phyloP scores from a whole-genome alignment of 2,329 filamentous ascomycete genomes.

The Colletotrichum gigasporum region DNA sequence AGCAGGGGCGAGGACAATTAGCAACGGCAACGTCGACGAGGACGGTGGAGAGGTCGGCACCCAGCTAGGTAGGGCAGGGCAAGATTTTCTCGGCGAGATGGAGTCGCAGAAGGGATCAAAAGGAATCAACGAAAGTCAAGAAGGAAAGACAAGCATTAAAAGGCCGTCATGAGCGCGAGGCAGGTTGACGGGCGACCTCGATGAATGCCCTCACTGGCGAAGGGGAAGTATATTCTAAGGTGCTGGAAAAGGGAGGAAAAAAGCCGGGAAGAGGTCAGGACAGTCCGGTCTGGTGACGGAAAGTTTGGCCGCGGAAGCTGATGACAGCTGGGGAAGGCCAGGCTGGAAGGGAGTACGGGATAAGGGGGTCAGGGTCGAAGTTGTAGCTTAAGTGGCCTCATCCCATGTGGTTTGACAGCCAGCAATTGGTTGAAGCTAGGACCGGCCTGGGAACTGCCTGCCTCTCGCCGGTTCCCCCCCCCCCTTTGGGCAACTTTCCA shows the following conservation, averaged over 20 bases:
- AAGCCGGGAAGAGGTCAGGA: constrained; percentile 9
- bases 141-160: constrained; percentile 53
- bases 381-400: constrained; percentile 52
- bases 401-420: constrained; percentile 34
- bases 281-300: constrained; percentile 21
- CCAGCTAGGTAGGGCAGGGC: not conserved
- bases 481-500: constrained; percentile 7
- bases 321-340: constrained; percentile 31
- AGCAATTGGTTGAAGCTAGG: constrained; percentile 28
- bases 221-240: constrained; percentile 19
- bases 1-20: not conserved
- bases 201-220: constrained; percentile 35
- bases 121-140: constrained; percentile 50
- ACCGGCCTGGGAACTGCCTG: constrained; percentile 5
- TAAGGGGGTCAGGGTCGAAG: constrained; percentile 35
- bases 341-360: constrained; percentile 31
- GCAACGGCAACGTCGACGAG: constrained; percentile 4
- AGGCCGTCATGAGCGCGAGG: constrained; percentile 39
- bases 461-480: constrained; percentile 5
- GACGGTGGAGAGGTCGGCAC: not conserved
- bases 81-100: not conserved
- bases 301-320: constrained; percentile 31
- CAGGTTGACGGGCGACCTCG: constrained; percentile 14
- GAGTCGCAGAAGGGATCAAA: constrained; percentile 2
- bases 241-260: constrained; percentile 19